phyloP scores from a whole-genome alignment of 1,284 basidiomycete genomes.

The Bondarzewia mesenterica region DNA sequence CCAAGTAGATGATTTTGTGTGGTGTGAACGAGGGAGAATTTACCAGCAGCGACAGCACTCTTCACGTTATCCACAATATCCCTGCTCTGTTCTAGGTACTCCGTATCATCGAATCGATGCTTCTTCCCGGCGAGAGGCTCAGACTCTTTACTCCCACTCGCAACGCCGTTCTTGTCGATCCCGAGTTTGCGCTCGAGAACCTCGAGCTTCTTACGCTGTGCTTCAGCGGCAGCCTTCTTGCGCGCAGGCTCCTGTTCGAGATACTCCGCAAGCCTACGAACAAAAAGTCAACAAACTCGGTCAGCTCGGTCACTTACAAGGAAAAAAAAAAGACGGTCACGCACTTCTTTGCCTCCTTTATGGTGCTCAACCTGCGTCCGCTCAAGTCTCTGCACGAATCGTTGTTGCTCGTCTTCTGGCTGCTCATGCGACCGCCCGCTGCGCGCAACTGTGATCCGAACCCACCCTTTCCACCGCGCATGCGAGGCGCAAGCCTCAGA shows the following conservation, averaged over 20 bases:
- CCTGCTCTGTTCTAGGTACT: constrained; percentile 87
- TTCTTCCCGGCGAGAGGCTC: constrained; percentile 66
- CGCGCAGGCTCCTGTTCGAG: constrained; percentile 82
- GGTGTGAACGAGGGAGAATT: constrained; percentile 16
- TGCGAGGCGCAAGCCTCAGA: constrained; percentile 58
- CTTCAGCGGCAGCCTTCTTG: constrained; percentile 71
- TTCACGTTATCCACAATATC: constrained; percentile 92
- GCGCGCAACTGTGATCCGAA: constrained; percentile 96
- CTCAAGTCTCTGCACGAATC: constrained; percentile 93
- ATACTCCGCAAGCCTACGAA: constrained; percentile 77
- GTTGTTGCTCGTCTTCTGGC: constrained; percentile 90
- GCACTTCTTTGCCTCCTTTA: constrained; percentile 94
- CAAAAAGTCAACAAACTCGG: neutral
- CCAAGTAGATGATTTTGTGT: too few species aligned
- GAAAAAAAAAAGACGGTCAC: constrained; percentile 12
- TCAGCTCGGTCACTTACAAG: neutral
- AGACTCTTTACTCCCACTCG: constrained; percentile 29
- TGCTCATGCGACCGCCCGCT: constrained; percentile 95
- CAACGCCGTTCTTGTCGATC: constrained; percentile 35
- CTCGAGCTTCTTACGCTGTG: constrained; percentile 81
- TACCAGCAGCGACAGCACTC: constrained; percentile 82
- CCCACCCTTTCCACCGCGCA: constrained; percentile 92
- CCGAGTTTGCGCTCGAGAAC: constrained; percentile 77
- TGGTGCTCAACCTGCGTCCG: constrained; percentile 83
- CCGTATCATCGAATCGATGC: constrained; percentile 85